Conservation (phyloP, 2,329 filamentous ascomycete species). For the Xylaria sp. region DNA sequence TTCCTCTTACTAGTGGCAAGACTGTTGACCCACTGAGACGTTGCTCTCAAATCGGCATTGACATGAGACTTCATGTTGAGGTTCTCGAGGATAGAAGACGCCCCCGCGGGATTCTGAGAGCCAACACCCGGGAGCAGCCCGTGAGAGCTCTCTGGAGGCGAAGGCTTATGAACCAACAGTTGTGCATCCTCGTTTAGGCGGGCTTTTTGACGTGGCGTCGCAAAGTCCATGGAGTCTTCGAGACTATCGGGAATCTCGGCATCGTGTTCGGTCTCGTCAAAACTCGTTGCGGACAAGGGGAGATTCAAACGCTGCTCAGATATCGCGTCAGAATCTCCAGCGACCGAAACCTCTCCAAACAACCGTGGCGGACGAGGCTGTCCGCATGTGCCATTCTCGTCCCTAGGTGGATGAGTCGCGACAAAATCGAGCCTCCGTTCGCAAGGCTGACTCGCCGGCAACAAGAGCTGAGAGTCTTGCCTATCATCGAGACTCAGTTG, state of each 20-base stretch:
- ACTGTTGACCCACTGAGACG: slow-evolving; percentile 27
- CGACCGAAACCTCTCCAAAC: slow-evolving; percentile 54
- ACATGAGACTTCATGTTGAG: slow-evolving; percentile 40
- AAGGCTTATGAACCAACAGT: slow-evolving; percentile 8
- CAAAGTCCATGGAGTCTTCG: slow-evolving; percentile 40
- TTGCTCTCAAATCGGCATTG: slow-evolving; percentile 21
- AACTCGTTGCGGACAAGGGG: slow-evolving; percentile 33
- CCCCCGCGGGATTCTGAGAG: slow-evolving; percentile 52
- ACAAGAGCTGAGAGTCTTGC: slow-evolving; percentile 25
- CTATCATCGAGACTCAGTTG: slow-evolving; percentile 57
- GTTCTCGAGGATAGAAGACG: slow-evolving; percentile 41
- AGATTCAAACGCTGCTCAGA: slow-evolving; percentile 46
- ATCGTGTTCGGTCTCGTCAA: slow-evolving; percentile 34
- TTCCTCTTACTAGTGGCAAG: slow-evolving; percentile 53
- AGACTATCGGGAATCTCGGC: slow-evolving; percentile 42
- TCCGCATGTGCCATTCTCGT: slow-evolving; percentile 70
- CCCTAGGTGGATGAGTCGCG: slow-evolving; percentile 56
- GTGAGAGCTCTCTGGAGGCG: slow-evolving; percentile 23
- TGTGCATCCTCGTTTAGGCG: slow-evolving; percentile 18
- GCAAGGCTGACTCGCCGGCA: slow-evolving; percentile 26
- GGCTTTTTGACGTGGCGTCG: slow-evolving; percentile 32
- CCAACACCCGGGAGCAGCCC: slow-evolving; percentile 30
- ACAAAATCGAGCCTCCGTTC: slow-evolving; percentile 31
- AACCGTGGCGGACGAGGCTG: slow-evolving; percentile 39
- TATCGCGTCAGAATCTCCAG: slow-evolving; percentile 50